Evolutionary conservation across 805 yeast genomes (phyloP), one percentile per base, ranked within the genome.

Genomic region (Metschnikowia picachoensis): DNA sequence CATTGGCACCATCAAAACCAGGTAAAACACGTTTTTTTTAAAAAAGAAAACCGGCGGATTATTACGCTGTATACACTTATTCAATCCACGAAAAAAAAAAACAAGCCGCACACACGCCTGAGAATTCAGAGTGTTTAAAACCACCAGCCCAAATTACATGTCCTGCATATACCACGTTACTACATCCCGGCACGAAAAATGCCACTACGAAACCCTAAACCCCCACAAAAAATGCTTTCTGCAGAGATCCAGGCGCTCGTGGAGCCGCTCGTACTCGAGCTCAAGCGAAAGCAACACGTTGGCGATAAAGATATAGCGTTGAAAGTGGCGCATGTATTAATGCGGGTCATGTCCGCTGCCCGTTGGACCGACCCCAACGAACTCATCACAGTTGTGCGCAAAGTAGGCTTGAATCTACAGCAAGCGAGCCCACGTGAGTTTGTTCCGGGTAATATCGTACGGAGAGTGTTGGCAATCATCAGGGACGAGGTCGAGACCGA

Each of bases 371-470:
- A 80, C 47, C 79, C 88, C 10, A 83, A 79, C 48, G 89, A 87
- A 50, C 73, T 92, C 51, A 83, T 92, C 27, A 66, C 66, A 14
- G 80, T 85, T 48, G 80, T 92, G 54, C 80, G 95, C 57, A 72
- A 74, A 45, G 79, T 91, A 15, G 99, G 98, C 8, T 70, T 71
- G 34, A 68, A 77, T 30, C 68, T 94, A 39, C 80, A 80, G 33
- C 78, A 76, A 20, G 96, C 97, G 3, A 94, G 87, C 60, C 97
- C 98, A 8, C 78, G 88, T 52, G 95, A 91, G 57, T 83, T 90
- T 55, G 79, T 90, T 3, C 80, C 91, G 45, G 98, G 98, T 9
- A 94, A 94, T 63, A 84, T 94, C 33, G 85, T 92, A 14, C 79
- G 98, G 62, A 77, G 99, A 61, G 91, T 92, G 1, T 71, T 94